Conservation (phyloP, 306 rosid genomes). For the Albizia julibrissin region DNA sequence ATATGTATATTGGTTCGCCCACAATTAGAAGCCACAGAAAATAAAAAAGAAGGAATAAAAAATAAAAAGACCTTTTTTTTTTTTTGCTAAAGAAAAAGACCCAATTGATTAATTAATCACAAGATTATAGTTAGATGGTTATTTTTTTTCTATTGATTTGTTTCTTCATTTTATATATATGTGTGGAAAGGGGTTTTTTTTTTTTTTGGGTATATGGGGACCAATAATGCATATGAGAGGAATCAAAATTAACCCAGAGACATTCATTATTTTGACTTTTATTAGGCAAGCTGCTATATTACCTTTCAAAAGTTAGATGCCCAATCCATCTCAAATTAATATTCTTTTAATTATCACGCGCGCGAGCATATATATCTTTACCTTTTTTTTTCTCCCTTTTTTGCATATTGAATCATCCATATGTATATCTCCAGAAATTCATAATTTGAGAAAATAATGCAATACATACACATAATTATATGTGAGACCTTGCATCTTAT, state of each 20-base stretch:
- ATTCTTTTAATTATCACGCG: background rate
- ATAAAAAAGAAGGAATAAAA: too few species aligned
- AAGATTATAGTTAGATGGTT: background rate
- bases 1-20: constrained; percentile 37
- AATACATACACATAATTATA: background rate
- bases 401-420: too few species aligned
- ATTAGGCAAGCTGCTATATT: background rate
- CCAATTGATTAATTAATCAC: background rate
- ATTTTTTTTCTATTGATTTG: background rate
- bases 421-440: background rate
- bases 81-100: background rate
- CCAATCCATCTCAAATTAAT: background rate
- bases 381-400: too few species aligned
- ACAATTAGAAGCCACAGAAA: constrained; percentile 37
- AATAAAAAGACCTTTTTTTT: background rate
- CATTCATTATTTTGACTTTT: background rate
- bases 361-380: too few species aligned
- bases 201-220: background rate
- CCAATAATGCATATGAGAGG: background rate
- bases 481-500: background rate
- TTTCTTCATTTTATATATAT: background rate
- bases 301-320: background rate
- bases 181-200: background rate
- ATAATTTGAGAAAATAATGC: too few species aligned
- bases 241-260: background rate